Evolutionary conservation across 345 rosid species (phyloP).

Genomic region (Carallia brachiata): DNA sequence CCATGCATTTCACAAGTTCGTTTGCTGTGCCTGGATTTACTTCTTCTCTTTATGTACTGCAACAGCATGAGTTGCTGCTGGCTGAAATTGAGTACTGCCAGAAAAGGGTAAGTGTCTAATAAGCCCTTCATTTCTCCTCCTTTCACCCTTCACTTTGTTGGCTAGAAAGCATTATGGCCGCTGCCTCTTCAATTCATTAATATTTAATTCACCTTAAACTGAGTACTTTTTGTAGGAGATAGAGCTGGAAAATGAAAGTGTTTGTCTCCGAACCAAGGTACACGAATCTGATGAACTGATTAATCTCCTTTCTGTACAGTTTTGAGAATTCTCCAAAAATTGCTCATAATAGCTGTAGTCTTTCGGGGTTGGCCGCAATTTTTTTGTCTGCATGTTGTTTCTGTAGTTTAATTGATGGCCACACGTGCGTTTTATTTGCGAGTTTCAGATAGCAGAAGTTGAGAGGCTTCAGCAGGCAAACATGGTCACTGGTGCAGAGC

Average conservation of each 20-base stretch:
- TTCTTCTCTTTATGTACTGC: slow-evolving; percentile 7
- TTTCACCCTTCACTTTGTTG: background rate
- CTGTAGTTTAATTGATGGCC: too few relatives aligned
- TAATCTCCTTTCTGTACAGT: too few relatives aligned
- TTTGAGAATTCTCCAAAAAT: too few relatives aligned
- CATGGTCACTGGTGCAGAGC: slow-evolving; percentile 70
- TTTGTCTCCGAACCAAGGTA: slow-evolving; percentile 82
- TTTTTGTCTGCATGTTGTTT: too few relatives aligned
- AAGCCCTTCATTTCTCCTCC: background rate
- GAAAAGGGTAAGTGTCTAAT: slow-evolving; percentile 59
- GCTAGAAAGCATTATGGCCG: too few relatives aligned
- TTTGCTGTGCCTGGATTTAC: background rate
- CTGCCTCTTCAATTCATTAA: too few relatives aligned
- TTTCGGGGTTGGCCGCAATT: too few relatives aligned
- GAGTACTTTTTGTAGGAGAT: slow-evolving; percentile 49
- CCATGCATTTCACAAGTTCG: background rate
- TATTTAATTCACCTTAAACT: background rate
- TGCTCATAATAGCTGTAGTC: too few relatives aligned
- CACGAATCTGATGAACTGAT: too few relatives aligned
- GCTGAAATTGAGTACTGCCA: slow-evolving; percentile 89
- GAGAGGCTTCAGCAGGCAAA: slow-evolving; percentile 80
- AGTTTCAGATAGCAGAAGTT: slow-evolving; percentile 69
- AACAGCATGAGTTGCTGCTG: slow-evolving; percentile 91
- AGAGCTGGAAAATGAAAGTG: slow-evolving; percentile 85
- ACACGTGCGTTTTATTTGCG: too few relatives aligned